Evolutionary conservation across 495 filamentous ascomycete genomes (phyloP).

Genomic region (Viridothelium virens): DNA sequence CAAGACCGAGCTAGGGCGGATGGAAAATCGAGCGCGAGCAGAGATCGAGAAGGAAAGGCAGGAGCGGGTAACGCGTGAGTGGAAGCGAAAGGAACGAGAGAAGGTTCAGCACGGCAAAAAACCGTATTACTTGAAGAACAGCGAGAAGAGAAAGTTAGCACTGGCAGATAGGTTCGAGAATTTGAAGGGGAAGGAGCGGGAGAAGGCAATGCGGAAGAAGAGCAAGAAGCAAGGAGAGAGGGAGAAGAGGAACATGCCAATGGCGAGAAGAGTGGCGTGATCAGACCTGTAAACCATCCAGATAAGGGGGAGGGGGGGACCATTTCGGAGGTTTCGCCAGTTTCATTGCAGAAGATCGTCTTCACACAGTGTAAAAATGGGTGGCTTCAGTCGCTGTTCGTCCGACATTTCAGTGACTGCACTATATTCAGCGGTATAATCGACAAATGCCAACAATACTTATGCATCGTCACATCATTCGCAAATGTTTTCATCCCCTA

Average conservation of each 20-base stretch:
- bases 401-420: too few relatives aligned
- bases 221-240: slow-evolving; percentile 74
- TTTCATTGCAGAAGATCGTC: background rate
- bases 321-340: too few relatives aligned
- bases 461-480: background rate
- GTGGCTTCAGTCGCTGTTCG: background rate
- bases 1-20: slow-evolving; percentile 35
- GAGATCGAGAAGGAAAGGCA: slow-evolving; percentile 59
- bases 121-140: slow-evolving; percentile 87
- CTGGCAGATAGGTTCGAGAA: slow-evolving; percentile 68
- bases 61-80: slow-evolving; percentile 56
- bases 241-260: slow-evolving; percentile 75
- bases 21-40: slow-evolving; percentile 59
- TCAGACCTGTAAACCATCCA: background rate
- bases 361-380: background rate
- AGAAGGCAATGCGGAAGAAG: slow-evolving; percentile 69
- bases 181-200: slow-evolving; percentile 73
- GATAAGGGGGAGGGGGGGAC: too few relatives aligned
- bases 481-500: slow-evolving; percentile 7
- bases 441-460: background rate
- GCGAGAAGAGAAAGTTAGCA: slow-evolving; percentile 77
- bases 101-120: slow-evolving; percentile 77
- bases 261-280: slow-evolving; percentile 38
- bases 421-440: too few relatives aligned
- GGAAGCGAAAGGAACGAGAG: slow-evolving; percentile 76